These are phyloP conservation scores for Botrytis medusae DNA, from an alignment of 2,329 filamentous ascomycete genomes.

Conservation along the genomic window DNA sequence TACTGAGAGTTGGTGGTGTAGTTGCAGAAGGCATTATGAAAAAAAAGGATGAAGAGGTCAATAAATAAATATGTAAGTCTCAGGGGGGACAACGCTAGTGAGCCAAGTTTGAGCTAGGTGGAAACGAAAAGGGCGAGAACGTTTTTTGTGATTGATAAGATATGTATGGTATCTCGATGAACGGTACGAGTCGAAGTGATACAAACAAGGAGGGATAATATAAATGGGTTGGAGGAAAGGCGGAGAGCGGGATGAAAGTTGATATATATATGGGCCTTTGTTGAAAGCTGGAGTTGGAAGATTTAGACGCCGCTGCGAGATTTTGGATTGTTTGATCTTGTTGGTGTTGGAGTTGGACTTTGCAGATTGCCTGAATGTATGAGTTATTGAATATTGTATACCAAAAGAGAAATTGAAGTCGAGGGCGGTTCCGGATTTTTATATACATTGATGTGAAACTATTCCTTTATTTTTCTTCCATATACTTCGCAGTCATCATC, in stretches of 20 bases:
- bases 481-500: background rate
- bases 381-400: background rate
- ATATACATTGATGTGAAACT: background rate
- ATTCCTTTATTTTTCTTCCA: background rate
- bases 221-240: background rate
- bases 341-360: slow-evolving; percentile 5
- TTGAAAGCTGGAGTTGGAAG: background rate
- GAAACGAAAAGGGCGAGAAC: background rate
- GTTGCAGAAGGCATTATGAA: slow-evolving; percentile 45
- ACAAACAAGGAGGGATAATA: background rate
- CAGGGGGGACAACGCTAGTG: background rate
- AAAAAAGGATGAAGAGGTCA: background rate
- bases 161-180: background rate
- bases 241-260: background rate
- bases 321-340: background rate
- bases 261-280: slow-evolving; percentile 13
- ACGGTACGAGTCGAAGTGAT: background rate
- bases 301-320: background rate
- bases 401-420: background rate
- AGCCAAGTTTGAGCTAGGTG: slow-evolving; percentile 3
- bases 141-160: background rate
- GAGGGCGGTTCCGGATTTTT: background rate
- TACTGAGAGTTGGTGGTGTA: slow-evolving; percentile 39
- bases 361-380: background rate
- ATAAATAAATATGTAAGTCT: background rate